Conservation (phyloP, 78 protist genomes). For the Protostelium mycophagum region DNA sequence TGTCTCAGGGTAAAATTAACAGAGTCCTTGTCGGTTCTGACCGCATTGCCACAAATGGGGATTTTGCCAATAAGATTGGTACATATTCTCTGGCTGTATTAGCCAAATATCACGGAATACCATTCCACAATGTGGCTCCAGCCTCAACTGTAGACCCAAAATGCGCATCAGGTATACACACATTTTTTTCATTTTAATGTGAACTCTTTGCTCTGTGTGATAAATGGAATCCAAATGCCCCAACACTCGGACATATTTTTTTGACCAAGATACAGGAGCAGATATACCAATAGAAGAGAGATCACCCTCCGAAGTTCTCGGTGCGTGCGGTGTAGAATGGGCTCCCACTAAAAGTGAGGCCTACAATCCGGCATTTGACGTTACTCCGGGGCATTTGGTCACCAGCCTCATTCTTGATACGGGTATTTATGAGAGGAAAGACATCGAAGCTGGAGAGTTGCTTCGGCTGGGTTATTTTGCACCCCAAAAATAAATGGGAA, state of each 20-base stretch:
- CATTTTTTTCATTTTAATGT: no score
- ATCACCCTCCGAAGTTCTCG: constrained; percentile 38
- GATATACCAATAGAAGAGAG: constrained; percentile 68
- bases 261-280: constrained; percentile 14
- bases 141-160: constrained; percentile 39
- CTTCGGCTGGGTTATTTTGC: neutral
- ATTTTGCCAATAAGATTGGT: constrained; percentile 76
- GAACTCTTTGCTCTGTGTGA: neutral
- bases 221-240: neutral
- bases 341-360: constrained; percentile 40
- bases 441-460: neutral
- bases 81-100: constrained; percentile 56
- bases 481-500: neutral
- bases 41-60: constrained; percentile 64
- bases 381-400: constrained; percentile 45
- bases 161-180: constrained; percentile 11
- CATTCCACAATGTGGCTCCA: constrained; percentile 72
- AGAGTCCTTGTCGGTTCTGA: constrained; percentile 72
- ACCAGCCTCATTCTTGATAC: constrained; percentile 46
- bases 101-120: constrained; percentile 36
- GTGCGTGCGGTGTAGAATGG: constrained; percentile 54
- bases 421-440: constrained; percentile 17
- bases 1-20: constrained; percentile 64
- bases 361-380: constrained; percentile 72
- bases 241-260: no score